These are phyloP conservation scores for Cyclotella choctawhatcheeana DNA, from an alignment of 108 stramenopile species.

Conservation along the genomic window DNA sequence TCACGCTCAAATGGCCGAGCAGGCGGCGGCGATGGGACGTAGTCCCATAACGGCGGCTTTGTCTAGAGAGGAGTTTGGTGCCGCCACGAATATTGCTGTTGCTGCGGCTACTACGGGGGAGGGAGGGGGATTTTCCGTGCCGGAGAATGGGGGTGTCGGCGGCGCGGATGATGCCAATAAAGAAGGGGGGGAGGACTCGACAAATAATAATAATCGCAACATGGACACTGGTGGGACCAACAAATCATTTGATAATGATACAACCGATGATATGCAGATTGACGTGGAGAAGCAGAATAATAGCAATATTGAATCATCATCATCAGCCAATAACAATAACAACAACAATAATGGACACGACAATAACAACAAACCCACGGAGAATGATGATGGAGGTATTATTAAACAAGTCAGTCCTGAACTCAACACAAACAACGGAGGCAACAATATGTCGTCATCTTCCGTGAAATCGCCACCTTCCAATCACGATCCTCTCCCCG, in stretches of 20 bases:
- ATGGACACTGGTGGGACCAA: no score
- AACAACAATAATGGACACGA: not conserved
- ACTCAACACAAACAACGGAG: not conserved
- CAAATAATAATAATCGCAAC: no score
- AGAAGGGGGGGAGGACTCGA: no score
- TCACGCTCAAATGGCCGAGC: conserved; percentile 15
- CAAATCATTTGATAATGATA: no score
- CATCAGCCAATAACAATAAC: no score
- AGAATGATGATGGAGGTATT: not conserved
- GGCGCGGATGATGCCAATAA: not conserved
- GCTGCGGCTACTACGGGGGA: not conserved
- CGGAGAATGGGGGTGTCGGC: not conserved
- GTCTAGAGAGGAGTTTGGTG: not conserved
- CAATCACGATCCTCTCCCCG: no score
- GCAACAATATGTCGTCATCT: not conserved
- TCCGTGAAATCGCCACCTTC: no score
- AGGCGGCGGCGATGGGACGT: conserved; percentile 77
- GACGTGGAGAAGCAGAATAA: conserved; percentile 14
- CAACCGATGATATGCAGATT: conserved; percentile 6
- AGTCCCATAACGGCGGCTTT: conserved; percentile 43
- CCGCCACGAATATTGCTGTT: not conserved
- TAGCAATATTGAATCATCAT: no score
- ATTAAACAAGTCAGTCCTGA: conserved; percentile 38
- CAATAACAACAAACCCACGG: conserved; percentile 1
- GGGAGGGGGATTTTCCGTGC: not conserved